These are phyloP conservation scores for Citrullus colocynthis DNA, from an alignment of 306 rosid species.

Conservation along the genomic window DNA sequence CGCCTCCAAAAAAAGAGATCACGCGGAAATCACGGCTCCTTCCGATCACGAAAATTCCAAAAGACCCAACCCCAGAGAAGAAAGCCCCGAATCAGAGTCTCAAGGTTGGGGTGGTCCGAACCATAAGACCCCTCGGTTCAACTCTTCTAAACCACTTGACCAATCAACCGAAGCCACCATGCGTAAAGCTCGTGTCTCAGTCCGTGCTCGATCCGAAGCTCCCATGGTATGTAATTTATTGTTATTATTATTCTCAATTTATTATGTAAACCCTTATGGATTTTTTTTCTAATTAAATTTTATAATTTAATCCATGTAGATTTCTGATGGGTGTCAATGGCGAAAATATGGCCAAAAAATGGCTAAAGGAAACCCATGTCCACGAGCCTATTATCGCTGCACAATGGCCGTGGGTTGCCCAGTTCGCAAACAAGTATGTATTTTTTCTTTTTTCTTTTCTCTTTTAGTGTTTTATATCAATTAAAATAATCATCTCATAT, in stretches of 20 bases:
- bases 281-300: too few species aligned
- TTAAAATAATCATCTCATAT: too few species aligned
- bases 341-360: slow-evolving; percentile 90
- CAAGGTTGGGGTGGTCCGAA: slow-evolving; percentile 52
- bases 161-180: slow-evolving; percentile 71
- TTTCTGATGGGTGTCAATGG: slow-evolving; percentile 98
- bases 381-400: slow-evolving; percentile 88
- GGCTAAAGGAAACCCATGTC: slow-evolving; percentile 97
- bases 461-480: background rate
- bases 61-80: slow-evolving; percentile 37
- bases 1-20: background rate
- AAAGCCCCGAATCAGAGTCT: slow-evolving; percentile 62
- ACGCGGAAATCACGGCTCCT: slow-evolving; percentile 8
- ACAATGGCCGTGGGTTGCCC: slow-evolving; percentile 98
- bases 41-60: slow-evolving; percentile 19
- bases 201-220: slow-evolving; percentile 93
- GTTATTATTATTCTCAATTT: too few species aligned
- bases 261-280: background rate
- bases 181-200: slow-evolving; percentile 97
- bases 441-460: too few species aligned
- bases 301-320: slow-evolving; percentile 27
- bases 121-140: slow-evolving; percentile 33
- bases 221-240: slow-evolving; percentile 35
- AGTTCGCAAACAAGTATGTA: slow-evolving; percentile 88
- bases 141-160: slow-evolving; percentile 27